A percentile compares a stretch with the other conserved stretches of the same genome.
These are phyloP conservation scores for Quercus phellos DNA, from an alignment of 331 rosid species.

Conservation along the genomic window DNA sequence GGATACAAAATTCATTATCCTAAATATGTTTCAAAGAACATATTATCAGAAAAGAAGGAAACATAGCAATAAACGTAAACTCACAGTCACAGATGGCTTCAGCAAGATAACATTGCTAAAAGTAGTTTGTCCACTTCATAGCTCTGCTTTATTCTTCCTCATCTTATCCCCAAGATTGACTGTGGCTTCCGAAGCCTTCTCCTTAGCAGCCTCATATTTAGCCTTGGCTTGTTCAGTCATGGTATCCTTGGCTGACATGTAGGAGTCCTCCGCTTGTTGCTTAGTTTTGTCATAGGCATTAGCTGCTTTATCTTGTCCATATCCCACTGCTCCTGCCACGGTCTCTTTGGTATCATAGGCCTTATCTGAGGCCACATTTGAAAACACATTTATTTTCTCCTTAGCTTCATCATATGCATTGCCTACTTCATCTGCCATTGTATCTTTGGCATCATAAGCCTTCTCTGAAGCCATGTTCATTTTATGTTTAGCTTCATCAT, in stretches of 20 bases:
- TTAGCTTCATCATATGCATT: slow-evolving; percentile 20
- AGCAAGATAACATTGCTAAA: background rate
- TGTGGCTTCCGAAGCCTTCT: slow-evolving; percentile 46
- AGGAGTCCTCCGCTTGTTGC: slow-evolving; percentile 22
- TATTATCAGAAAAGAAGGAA: background rate
- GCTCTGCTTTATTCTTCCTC: slow-evolving; percentile 32
- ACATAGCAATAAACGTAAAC: background rate
- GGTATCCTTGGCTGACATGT: slow-evolving; percentile 22
- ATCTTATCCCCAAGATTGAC: slow-evolving; percentile 49
- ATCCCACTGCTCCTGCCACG: background rate
- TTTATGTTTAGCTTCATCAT: slow-evolving; percentile 21
- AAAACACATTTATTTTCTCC: slow-evolving; percentile 9
- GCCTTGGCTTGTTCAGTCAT: slow-evolving; percentile 28
- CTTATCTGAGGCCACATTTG: slow-evolving; percentile 20
- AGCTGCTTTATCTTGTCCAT: slow-evolving; percentile 7
- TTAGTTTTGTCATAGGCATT: background rate
- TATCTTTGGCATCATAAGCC: background rate
- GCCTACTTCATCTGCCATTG: slow-evolving; percentile 10
- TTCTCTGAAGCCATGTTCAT: slow-evolving; percentile 23
- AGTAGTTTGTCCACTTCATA: slow-evolving; percentile 22
- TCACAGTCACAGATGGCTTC: slow-evolving; percentile 7
- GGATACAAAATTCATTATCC: background rate
- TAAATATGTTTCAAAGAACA: background rate
- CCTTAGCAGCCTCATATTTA: slow-evolving; percentile 54
- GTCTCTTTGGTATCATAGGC: slow-evolving; percentile 12